Percentiles rank a stretch among this genome's conserved stretches.
These are phyloP conservation scores for Sindora glabra DNA, from an alignment of 306 rosid genomes.

Conservation along the genomic window DNA sequence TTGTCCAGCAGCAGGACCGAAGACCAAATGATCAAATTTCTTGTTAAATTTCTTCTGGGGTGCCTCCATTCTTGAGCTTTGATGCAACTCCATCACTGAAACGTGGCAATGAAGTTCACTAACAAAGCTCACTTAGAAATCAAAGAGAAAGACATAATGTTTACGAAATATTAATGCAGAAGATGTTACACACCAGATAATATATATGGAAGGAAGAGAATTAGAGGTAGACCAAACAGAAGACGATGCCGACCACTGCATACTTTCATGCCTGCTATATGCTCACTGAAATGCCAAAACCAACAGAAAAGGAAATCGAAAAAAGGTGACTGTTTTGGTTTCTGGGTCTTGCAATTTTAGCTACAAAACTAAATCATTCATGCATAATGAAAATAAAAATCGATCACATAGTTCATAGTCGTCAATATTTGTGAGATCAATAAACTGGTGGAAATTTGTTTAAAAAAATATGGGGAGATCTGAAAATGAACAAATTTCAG, in stretches of 20 bases:
- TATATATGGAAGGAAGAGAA: constrained; percentile 56
- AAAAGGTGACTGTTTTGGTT: neutral
- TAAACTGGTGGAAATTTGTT: no score
- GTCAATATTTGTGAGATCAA: no score
- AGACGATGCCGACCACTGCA: constrained; percentile 61
- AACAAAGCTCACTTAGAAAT: neutral
- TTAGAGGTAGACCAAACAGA: constrained; percentile 52
- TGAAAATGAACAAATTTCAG: no score
- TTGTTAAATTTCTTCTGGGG: constrained; percentile 35
- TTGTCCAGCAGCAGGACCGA: constrained; percentile 92
- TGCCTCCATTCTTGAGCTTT: constrained; percentile 30
- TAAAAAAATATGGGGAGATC: no score
- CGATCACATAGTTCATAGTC: no score
- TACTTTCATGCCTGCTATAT: constrained; percentile 36
- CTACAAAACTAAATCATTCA: no score
- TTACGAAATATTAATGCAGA: neutral
- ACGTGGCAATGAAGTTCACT: neutral
- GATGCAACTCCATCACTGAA: constrained; percentile 58
- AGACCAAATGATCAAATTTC: constrained; percentile 69
- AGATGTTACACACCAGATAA: constrained; percentile 41
- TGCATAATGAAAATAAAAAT: no score
- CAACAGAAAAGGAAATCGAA: neutral
- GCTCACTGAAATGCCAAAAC: constrained; percentile 10
- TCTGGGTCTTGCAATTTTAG: constrained; percentile 2
- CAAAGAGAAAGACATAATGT: neutral